Conservation (phyloP, 345 rosid genomes). For the Anastatica hierochuntica region DNA sequence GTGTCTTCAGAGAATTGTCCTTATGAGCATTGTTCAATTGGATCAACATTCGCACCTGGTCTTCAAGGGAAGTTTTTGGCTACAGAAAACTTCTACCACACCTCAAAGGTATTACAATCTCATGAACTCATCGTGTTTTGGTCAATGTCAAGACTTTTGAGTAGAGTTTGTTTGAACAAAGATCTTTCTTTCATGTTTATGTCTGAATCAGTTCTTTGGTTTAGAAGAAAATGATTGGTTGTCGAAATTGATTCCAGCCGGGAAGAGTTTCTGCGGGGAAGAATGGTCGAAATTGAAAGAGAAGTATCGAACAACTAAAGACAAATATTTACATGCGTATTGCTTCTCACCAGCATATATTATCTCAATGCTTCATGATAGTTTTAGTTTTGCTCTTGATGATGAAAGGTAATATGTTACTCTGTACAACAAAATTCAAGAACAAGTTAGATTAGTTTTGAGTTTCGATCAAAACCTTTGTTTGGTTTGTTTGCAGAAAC, state of each 20-base stretch:
- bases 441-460: background rate
- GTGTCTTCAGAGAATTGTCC: slow-evolving; percentile 66
- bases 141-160: slow-evolving; percentile 2
- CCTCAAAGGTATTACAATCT: slow-evolving; percentile 48
- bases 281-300: slow-evolving; percentile 65
- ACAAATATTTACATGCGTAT: slow-evolving; percentile 48
- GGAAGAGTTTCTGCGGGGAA: slow-evolving; percentile 59
- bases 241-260: slow-evolving; percentile 48
- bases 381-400: slow-evolving; percentile 61
- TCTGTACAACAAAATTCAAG: background rate
- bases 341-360: slow-evolving; percentile 90
- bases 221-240: slow-evolving; percentile 42
- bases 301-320: slow-evolving; percentile 41
- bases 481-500: background rate
- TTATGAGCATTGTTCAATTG: slow-evolving; percentile 47
- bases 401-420: slow-evolving; percentile 41
- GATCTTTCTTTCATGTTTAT: slow-evolving; percentile 3
- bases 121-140: background rate
- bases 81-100: slow-evolving; percentile 77
- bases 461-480: background rate
- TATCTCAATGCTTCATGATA: slow-evolving; percentile 76
- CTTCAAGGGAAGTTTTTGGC: slow-evolving; percentile 75
- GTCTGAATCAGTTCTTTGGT: slow-evolving; percentile 57
- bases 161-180: background rate
- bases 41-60: slow-evolving; percentile 70